Evolutionary conservation across 768 basidiomycete genomes (phyloP), one percentile per base, ranked within the genome.

Genomic region (Agaricus subrufescens): DNA sequence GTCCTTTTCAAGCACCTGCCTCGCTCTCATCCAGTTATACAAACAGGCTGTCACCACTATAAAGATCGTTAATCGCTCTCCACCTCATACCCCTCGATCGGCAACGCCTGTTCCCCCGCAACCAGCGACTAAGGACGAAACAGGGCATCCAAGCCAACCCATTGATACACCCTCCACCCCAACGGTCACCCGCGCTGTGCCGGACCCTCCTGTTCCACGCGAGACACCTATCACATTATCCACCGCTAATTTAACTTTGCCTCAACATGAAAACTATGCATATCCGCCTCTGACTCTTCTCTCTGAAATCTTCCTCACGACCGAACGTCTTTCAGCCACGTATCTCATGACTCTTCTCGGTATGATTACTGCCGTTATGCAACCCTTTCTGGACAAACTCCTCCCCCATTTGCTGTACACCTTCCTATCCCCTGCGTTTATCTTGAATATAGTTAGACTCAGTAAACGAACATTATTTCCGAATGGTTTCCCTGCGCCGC

Each of bases 391-490:
- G 58, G 82, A 89, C 69, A 89, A 89, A 50, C 75, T 94, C 58
- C 73, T 95, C 27, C 86, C 85, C 0, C 81, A 89, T 64, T 63
- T 91, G 48, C 71, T 97, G 47, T 75, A 78, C 59, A 74, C 73
- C 0, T 69, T 78, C 19, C 71, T 88, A 54, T 73, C 83, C 1
- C 73, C 82, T 4, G 58, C 73, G 4, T 78, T 80, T 49, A 67
- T 91, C 26, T 75, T 86, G 19, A 74, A 73, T 31, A 67, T 80
- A 27, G 73, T 85, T 38, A 79, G 82, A 38, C 65, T 77, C 4
- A 71, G 84, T 12, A 91, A 90, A 62, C 78, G 78, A 8, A 79
- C 86, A 7, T 75, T 98, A 27, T 98, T 96, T 66, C 95, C 96
- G 3, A 85, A 85, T 59, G 95, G 96, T 12, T 92, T 91, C 70